A percentile compares a stretch with the other conserved stretches of the same genome.
Evolutionary conservation across 352 stramenopile species (phyloP).

Genomic region (Halophytophthora polymorphica): DNA sequence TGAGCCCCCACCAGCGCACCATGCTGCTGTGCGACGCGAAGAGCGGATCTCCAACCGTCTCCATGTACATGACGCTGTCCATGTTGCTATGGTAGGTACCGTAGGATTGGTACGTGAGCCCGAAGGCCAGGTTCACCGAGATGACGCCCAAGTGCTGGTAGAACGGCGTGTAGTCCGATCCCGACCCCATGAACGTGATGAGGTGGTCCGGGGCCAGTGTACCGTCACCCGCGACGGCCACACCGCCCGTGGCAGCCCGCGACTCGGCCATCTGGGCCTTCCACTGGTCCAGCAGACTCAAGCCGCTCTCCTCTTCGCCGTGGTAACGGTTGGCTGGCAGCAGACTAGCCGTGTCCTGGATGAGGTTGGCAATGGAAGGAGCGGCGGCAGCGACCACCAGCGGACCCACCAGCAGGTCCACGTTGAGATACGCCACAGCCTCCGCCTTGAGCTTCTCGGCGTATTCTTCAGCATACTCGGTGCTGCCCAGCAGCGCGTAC

Average conservation of each 20-base stretch:
- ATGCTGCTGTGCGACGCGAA: slow-evolving; percentile 53
- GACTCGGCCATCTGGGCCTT: slow-evolving; percentile 4
- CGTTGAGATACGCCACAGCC: slow-evolving; percentile 84
- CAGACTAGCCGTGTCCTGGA: slow-evolving; percentile 48
- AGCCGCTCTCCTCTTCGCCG: slow-evolving; percentile 24
- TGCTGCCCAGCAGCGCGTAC: slow-evolving; percentile 75
- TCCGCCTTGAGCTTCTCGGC: slow-evolving; percentile 41
- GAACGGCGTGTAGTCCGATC: slow-evolving; percentile 78
- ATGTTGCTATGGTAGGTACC: slow-evolving; percentile 86
- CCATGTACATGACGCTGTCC: slow-evolving; percentile 75
- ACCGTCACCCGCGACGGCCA: slow-evolving; percentile 8
- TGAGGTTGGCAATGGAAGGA: slow-evolving; percentile 60
- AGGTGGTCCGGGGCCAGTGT: slow-evolving; percentile 31
- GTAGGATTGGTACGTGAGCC: slow-evolving; percentile 27
- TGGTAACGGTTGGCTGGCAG: slow-evolving; percentile 52
- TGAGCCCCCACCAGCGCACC: slow-evolving; percentile 56
- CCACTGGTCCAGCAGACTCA: slow-evolving; percentile 34
- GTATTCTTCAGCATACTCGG: slow-evolving; percentile 78
- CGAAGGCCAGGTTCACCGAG: slow-evolving; percentile 53
- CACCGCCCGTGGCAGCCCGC: too few species aligned
- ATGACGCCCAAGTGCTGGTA: slow-evolving; percentile 82
- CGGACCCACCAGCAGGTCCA: slow-evolving; percentile 66
- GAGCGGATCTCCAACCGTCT: slow-evolving; percentile 53
- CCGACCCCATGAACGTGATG: slow-evolving; percentile 55
- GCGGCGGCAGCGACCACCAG: slow-evolving; percentile 45